These are phyloP conservation scores for Pulveroboletus ridleyi DNA, from an alignment of 1,284 basidiomycete species.

Conservation along the genomic window DNA sequence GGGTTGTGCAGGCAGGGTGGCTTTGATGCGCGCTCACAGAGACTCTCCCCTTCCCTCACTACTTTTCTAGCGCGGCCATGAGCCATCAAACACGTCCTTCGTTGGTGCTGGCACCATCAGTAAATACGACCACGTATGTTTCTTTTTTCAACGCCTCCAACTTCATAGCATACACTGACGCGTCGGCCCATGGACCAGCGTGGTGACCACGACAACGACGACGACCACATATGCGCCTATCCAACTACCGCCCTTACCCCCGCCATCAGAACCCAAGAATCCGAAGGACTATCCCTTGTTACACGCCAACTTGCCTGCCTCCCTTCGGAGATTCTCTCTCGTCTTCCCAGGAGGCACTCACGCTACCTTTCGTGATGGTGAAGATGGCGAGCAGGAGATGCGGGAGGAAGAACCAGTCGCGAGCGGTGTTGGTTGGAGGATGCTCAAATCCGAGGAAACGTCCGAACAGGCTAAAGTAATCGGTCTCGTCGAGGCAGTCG, in stretches of 20 bases:
- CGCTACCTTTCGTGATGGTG: slow-evolving; percentile 78
- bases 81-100: slow-evolving; percentile 62
- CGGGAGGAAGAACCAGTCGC: slow-evolving; percentile 72
- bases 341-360: slow-evolving; percentile 79
- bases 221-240: slow-evolving; percentile 87
- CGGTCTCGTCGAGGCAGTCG: slow-evolving; percentile 77
- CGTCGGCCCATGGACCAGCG: slow-evolving; percentile 52
- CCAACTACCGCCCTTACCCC: slow-evolving; percentile 70
- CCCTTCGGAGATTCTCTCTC: slow-evolving; percentile 75
- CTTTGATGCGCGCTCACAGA: slow-evolving; percentile 40
- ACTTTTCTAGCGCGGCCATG: slow-evolving; percentile 48
- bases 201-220: slow-evolving; percentile 86
- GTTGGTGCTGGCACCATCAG: slow-evolving; percentile 74
- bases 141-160: slow-evolving; percentile 10
- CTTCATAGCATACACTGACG: slow-evolving; percentile 31
- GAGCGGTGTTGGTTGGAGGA: slow-evolving; percentile 75
- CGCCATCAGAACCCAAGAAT: slow-evolving; percentile 75
- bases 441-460: slow-evolving; percentile 70
- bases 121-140: slow-evolving; percentile 79
- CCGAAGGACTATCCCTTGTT: slow-evolving; percentile 79
- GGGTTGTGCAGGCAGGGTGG: slow-evolving; percentile 43
- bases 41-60: slow-evolving; percentile 28
- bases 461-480: slow-evolving; percentile 57
- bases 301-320: slow-evolving; percentile 71
- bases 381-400: slow-evolving; percentile 66